A percentile compares a stretch with the other conserved stretches of the same genome.
Conservation (phyloP, 2,329 filamentous ascomycete genomes). For the Pseudogymnoascus pannorum region DNA sequence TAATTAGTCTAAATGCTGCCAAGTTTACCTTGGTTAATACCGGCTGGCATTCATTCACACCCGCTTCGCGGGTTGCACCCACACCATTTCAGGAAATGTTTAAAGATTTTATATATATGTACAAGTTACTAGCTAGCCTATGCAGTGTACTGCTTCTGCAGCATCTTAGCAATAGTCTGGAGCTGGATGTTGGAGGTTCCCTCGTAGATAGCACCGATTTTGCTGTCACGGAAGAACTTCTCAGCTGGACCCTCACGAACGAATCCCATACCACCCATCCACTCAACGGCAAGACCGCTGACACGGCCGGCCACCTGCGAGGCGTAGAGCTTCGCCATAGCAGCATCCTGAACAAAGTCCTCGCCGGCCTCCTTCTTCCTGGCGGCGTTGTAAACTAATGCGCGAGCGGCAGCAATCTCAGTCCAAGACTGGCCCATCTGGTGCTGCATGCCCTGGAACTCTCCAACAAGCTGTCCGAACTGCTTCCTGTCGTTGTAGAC, state of each 20-base stretch:
- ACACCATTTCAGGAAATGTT: not conserved
- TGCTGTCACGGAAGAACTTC: constrained; percentile 96
- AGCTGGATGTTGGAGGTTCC: constrained; percentile 75
- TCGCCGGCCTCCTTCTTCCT: constrained; percentile 97
- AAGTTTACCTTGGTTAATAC: not conserved
- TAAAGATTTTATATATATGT: not conserved
- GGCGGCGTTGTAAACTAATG: constrained; percentile 90
- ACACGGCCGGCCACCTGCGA: constrained; percentile 89
- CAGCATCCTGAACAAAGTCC: constrained; percentile 90
- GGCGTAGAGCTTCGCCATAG: constrained; percentile 95
- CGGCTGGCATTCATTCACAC: not conserved
- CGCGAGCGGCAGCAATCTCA: constrained; percentile 85
- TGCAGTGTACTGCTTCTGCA: constrained; percentile 62
- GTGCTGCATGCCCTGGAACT: constrained; percentile 99
- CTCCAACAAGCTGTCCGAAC: constrained; percentile 86
- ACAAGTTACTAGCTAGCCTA: constrained; percentile 26
- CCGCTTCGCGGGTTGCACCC: not conserved
- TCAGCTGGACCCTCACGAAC: constrained; percentile 92
- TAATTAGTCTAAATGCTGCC: not conserved
- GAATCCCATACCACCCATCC: constrained; percentile 99
- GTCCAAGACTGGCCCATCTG: constrained; percentile 94
- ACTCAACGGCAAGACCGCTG: constrained; percentile 81
- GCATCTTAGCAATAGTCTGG: constrained; percentile 61
- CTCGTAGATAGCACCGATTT: constrained; percentile 97
- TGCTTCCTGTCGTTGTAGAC: constrained; percentile 98